A percentile compares a stretch with the other conserved stretches of the same genome.
Conservation (phyloP, 305 asterid genomes). For the Fraxinus angustifolia region DNA sequence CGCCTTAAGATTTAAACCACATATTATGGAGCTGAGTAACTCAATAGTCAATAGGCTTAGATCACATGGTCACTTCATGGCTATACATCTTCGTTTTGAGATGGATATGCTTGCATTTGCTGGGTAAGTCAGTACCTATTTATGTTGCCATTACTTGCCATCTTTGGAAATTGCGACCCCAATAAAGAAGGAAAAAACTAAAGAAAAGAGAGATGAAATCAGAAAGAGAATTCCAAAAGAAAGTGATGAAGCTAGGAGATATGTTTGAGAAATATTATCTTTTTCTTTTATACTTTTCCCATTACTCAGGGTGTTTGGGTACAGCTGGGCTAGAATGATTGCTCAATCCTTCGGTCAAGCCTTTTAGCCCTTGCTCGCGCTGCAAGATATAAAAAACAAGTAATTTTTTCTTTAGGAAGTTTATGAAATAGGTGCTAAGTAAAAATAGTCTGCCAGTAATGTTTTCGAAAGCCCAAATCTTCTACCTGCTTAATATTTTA, state of each 20-base stretch:
- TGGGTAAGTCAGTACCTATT: slow-evolving; percentile 53
- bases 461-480: neutral
- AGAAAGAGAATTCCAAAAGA: neutral
- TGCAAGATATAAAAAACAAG: slow-evolving; percentile 7
- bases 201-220: neutral
- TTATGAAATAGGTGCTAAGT: neutral
- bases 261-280: neutral
- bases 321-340: neutral
- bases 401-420: neutral
- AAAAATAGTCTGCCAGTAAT: neutral
- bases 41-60: slow-evolving; percentile 78
- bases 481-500: slow-evolving; percentile 14
- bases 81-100: slow-evolving; percentile 97
- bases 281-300: slow-evolving; percentile 3
- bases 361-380: slow-evolving; percentile 6
- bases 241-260: neutral
- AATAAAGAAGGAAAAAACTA: neutral
- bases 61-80: slow-evolving; percentile 86
- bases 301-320: slow-evolving; percentile 15
- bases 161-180: slow-evolving; percentile 17
- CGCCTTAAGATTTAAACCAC: slow-evolving; percentile 85
- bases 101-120: slow-evolving; percentile 99
- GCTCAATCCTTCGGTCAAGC: slow-evolving; percentile 1
- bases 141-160: neutral
- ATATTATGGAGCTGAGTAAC: slow-evolving; percentile 82